A percentile compares a stretch with the other conserved stretches of the same genome.
phyloP scores from a whole-genome alignment of 139 green algal genomes.

The Chlamydomonas schloesseri region DNA sequence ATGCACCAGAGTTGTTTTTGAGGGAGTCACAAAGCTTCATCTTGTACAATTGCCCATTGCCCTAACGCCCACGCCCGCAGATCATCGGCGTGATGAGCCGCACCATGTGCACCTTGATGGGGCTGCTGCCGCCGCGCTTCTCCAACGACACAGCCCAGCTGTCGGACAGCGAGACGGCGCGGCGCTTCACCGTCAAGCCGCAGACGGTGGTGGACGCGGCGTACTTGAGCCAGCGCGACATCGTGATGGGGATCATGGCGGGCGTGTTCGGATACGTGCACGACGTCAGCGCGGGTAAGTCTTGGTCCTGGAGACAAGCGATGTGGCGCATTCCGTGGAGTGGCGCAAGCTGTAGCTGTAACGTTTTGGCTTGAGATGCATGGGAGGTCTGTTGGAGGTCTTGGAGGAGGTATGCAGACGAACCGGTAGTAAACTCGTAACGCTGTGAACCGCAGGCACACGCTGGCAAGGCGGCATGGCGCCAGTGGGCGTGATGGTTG shows the following conservation, averaged over 20 bases:
- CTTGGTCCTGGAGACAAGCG: no score
- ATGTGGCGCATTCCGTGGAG: no score
- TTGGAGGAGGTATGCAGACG: no score
- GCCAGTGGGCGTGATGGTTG: conserved; percentile 58
- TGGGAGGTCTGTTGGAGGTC: no score
- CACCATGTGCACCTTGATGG: conserved; percentile 70
- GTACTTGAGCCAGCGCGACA: conserved; percentile 60
- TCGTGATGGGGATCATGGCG: conserved; percentile 65
- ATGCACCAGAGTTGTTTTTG: no score
- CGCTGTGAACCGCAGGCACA: conserved; percentile 8
- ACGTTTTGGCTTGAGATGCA: no score
- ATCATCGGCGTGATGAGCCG: conserved; percentile 73
- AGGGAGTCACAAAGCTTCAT: no score
- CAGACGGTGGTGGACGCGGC: conserved; percentile 77
- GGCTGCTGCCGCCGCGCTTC: conserved; percentile 64
- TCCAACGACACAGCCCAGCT: conserved; percentile 31
- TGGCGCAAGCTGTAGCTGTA: no score
- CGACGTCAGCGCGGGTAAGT: conserved; percentile 59
- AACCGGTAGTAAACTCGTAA: no score
- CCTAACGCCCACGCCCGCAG: no score
- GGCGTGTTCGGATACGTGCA: conserved; percentile 64
- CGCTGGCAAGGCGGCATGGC: neutral
- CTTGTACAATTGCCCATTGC: no score
- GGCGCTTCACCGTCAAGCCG: conserved; percentile 71
- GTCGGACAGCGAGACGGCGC: conserved; percentile 68